Evolutionary conservation across 2,329 filamentous ascomycete genomes (phyloP), one percentile per base, ranked within the genome.

Genomic region (Nemania sp.): DNA sequence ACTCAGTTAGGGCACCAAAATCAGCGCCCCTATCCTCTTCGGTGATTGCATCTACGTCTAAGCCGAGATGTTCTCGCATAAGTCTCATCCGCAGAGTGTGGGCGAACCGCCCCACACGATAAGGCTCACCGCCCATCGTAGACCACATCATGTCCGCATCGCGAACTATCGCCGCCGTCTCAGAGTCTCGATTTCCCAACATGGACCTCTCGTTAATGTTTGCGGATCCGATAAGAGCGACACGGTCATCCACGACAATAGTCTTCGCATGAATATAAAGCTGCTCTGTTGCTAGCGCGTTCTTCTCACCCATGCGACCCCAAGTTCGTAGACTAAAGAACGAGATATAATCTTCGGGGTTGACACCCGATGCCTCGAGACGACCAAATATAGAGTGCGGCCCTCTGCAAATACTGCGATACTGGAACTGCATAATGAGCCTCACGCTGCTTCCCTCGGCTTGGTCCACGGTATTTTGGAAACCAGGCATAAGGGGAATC

Each of bases 201-300:
- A 97, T 91, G 6, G 93, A 97, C 40, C 94, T 86, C 72, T 99
- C 94, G 66, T 99, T 99, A 77, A 99, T 97, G 69, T 99, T 99
- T 48, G 94, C 94, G 40, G 93, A 97, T 15, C 94, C 94, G 64
- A 99, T 99, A 57, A 99, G 86, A 17, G 88, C 93, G 53, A 94
- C 84, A 28, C 93, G 85, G 67, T 99, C 94, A 70, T 99, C 94
- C 4, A 96, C 93, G 51, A 99, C 82, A 79, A 97, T 97, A 61
- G 89, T 89, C 74, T 99, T 99, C 57, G 94, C 94, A 67, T 99
- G 94, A 52, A 99, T 97, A 69, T 99, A 99, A 9, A 99, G 81
- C 73, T 97, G 94, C 70, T 99, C 94, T 0, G 94, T 97, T 3
- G 94, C 91, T 31, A 97, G 76, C 52, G 86, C 83, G 61, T 94